These are phyloP conservation scores for Calonectria pteridis DNA, from an alignment of 2,329 filamentous ascomycete genomes.

Conservation along the genomic window DNA sequence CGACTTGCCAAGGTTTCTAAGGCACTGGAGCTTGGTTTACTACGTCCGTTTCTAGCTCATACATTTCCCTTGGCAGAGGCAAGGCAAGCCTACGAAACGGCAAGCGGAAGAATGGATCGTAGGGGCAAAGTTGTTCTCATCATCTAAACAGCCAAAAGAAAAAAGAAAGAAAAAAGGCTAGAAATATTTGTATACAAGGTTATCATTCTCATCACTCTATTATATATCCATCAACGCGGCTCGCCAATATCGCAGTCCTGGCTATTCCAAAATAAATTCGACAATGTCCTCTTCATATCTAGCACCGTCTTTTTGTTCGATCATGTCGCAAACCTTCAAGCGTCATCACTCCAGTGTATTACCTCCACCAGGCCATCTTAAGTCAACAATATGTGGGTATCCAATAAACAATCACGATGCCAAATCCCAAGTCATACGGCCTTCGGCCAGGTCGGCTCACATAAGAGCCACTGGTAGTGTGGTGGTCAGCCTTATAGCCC, in stretches of 20 bases:
- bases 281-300: background rate
- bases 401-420: background rate
- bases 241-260: background rate
- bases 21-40: constrained; percentile 4
- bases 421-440: background rate
- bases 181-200: background rate
- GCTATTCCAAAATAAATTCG: background rate
- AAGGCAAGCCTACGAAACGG: constrained; percentile 12
- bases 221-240: background rate
- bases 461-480: constrained; percentile 37
- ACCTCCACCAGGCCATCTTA: background rate
- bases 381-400: background rate
- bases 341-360: background rate
- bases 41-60: constrained; percentile 23
- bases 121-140: constrained; percentile 24
- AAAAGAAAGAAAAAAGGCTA: too few species aligned
- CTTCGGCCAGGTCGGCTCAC: constrained; percentile 2
- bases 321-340: background rate
- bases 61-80: constrained; percentile 19
- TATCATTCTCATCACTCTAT: background rate
- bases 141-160: background rate
- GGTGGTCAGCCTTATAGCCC: background rate
- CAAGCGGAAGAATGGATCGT: constrained; percentile 16
- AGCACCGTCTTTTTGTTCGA: background rate
- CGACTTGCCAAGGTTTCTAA: constrained; percentile 6